Base-by-base conservation (phyloP, 1,139 yeast species). In the Diutina ranongensis region DNA sequence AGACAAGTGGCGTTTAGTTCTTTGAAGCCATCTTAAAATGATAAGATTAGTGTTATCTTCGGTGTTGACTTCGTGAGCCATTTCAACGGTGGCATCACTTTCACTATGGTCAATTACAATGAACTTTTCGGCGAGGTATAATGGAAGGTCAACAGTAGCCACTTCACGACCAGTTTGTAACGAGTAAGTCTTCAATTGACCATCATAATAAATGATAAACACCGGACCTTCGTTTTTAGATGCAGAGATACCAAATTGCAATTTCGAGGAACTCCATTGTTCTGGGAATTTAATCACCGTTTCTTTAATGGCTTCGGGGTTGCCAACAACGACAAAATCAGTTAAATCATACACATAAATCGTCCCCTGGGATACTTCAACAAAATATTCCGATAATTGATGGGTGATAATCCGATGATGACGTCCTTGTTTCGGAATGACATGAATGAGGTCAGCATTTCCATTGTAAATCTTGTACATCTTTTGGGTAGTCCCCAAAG, bases 51-150 rank as follows among this genome's bases (percentile, higher is more conserved):
- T 51, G 10, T 56, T 54, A 8, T 59, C 52, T 38, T 65, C 67
- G 34, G 65, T 64, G 34, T 65, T 57, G 35, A 67, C 52, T 46
- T 64, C 63, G 10, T 58, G 64, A 44, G 61, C 61, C 45, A 15
- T 15, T 20, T 59, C 62, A 32, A 62, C 54, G 0, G 62, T 52
- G 15, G 52, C 54, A 42, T 59, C 55, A 1, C 68, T 61, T 32
- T 59, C 58, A 8, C 72, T 71, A 42, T 58, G 63, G 52, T 65
- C 62, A 32, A 63, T 53, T 45, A 63, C 52, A 20, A 56, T 46
- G 21, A 18, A 35, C 27, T 31, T 9, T 5, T 31, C 18, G 19
- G 27, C 35, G 15, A 27, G 35, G 12, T 15, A 28, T 16, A 31
- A 13, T 5, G 25, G 21, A 12, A 28, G 19, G 4, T 19, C 47